Base-by-base conservation (phyloP, 2,329 filamentous ascomycete genomes). In the Teratosphaeria nubilosa region DNA sequence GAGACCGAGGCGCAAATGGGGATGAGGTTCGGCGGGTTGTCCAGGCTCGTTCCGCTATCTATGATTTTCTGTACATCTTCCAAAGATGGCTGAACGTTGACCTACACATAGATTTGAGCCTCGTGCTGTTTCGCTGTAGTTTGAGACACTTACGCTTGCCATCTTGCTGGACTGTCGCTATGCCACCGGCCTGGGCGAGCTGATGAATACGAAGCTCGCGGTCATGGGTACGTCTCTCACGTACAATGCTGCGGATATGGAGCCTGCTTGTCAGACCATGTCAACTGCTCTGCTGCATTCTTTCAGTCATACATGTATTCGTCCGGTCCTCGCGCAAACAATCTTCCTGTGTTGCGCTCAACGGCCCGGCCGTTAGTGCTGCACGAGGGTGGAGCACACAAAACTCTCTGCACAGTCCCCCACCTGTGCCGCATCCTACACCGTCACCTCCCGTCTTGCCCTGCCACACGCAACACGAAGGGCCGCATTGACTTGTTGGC, bases 1-100 rank as follows among this genome's bases (percentile, higher is more conserved):
- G 90, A 85, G 66, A 96, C 90, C 63, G 91, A 89, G 27, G 88
- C 86, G 74, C 86, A 91, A 50, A 96, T 74, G 1, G 91, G 90
- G 9, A 96, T 82, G 62, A 95, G 82, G 67, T 94, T 96, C 3
- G 87, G 86, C 58, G 84, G 77, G 64, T 82, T 82, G 57, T 78
- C 70, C 45, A 79, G 77, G 27, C 75, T 73, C 66, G 74, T 74
- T 24, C 79, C 78, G 56, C 77, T 74, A 52, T 77, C 72, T 63
- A 87, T 72, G 53, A 86, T 76, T 57, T 82, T 76, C 63, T 75
- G 78, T 56, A 86, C 77, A 25, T 80, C 79, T 64, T 86, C 80
- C 54, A 87, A 73, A 24, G 84, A 83, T 55, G 85, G 85, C 69
- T 83, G 79, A 62, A 85, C 72, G 60, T 69, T 70, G 60, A 75